Conservation (phyloP, 805 yeast species). For the Yamadazyma ubonensis region DNA sequence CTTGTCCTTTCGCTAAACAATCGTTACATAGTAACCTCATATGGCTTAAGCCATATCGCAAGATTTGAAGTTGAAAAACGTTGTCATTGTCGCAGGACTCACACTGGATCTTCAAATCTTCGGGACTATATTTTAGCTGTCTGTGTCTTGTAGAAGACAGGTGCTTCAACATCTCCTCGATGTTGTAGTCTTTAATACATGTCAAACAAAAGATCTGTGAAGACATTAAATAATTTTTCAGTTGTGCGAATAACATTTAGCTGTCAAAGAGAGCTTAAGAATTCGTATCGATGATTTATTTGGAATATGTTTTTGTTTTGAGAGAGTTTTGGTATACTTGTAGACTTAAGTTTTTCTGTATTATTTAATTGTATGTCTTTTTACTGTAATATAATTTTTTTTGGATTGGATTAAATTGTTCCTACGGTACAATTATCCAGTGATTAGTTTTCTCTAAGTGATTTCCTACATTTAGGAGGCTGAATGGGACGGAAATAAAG, state of each 20-base stretch:
- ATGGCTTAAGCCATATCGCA: slow-evolving; percentile 56
- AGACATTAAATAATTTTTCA: slow-evolving; percentile 8
- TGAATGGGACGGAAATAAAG: no score
- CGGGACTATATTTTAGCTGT: slow-evolving; percentile 31
- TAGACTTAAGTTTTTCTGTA: no score
- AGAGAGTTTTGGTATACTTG: no score
- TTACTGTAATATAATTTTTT: no score
- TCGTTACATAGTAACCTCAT: slow-evolving; percentile 48
- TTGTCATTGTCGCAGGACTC: slow-evolving; percentile 56
- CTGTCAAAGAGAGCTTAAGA: no score
- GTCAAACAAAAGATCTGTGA: slow-evolving; percentile 14
- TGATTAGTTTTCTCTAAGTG: no score
- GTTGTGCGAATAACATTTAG: slow-evolving; percentile 4
- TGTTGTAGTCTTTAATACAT: slow-evolving; percentile 9
- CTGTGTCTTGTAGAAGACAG: slow-evolving; percentile 54
- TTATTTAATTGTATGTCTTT: no score
- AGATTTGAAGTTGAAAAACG: slow-evolving; percentile 50
- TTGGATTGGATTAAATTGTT: no score
- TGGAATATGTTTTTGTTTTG: no score
- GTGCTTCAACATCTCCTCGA: slow-evolving; percentile 49
- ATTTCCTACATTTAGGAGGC: no score
- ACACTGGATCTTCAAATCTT: slow-evolving; percentile 48
- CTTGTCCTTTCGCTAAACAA: slow-evolving; percentile 44
- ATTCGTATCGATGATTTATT: neutral
- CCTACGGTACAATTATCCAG: no score